Percentiles rank a stretch among this genome's conserved stretches.
Evolutionary conservation across 164 flowering plant species (phyloP).

Genomic region (Amborella trichopoda): DNA sequence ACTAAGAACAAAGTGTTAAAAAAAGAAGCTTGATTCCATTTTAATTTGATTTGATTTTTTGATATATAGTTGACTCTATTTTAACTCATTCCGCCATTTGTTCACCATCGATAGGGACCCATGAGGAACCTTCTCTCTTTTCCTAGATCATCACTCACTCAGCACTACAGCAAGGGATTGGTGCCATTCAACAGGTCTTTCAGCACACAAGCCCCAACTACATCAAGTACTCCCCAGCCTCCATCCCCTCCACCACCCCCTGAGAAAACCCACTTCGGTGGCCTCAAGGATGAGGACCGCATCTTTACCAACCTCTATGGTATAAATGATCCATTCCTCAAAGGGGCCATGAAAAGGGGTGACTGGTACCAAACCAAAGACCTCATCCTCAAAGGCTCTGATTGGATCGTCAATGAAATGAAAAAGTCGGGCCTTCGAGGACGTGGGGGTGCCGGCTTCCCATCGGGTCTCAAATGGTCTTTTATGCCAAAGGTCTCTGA

Average conservation of each 20-base stretch:
- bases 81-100: too few relatives aligned
- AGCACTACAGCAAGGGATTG: constrained; percentile 21
- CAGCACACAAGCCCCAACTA: constrained; percentile 65
- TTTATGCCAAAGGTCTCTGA: constrained; percentile 97
- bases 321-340: constrained; percentile 80
- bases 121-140: constrained; percentile 51
- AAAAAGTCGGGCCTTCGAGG: constrained; percentile 96
- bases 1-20: too few relatives aligned
- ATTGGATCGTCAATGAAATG: constrained; percentile 94
- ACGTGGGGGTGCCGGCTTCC: constrained; percentile 99
- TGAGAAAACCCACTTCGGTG: constrained; percentile 98
- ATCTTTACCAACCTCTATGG: constrained; percentile 94
- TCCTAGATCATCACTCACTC: constrained; percentile 25
- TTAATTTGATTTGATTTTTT: too few relatives aligned
- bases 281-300: constrained; percentile 89
- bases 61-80: too few relatives aligned
- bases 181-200: constrained; percentile 33
- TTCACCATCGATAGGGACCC: too few relatives aligned
- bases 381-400: constrained; percentile 79
- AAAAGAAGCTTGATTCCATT: too few relatives aligned
- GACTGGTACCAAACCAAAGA: constrained; percentile 95
- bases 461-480: constrained; percentile 93
- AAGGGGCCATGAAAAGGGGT: constrained; percentile 95
- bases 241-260: constrained; percentile 95
- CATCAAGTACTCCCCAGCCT: constrained; percentile 62